Base-by-base conservation (phyloP, 805 yeast genomes). In the Spathaspora sp. region DNA sequence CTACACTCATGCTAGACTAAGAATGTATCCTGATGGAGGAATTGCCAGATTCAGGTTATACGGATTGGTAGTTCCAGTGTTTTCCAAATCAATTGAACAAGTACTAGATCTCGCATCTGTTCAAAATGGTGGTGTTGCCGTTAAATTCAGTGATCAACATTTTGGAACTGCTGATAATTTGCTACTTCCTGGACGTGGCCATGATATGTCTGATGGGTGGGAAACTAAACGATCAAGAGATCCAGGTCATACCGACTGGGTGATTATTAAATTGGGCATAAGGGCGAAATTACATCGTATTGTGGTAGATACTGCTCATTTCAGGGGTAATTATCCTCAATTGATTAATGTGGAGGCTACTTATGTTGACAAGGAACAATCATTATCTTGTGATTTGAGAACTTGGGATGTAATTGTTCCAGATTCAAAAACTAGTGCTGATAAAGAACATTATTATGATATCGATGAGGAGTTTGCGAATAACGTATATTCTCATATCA, bases 131-230 rank as follows among this genome's bases (percentile, higher is more conserved):
- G 98, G 96, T 56, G 92, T 90, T 35, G 93, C 93, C 23, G 82
- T 89, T 42, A 75, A 82, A 11, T 83, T 81, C 60, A 86, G 96
- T 1, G 97, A 94, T 72, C 96, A 93, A 73, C 98, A 92, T 71
- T 93, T 93, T 64, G 96, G 97, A 39, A 80, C 93, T 44, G 96
- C 92, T 39, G 96, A 89, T 67, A 93, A 93, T 72, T 74, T 93
- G 55, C 72, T 93, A 52, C 75, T 93, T 50, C 97, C 97, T 1
- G 98, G 98, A 14, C 82, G 97, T 54, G 99, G 99, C 49, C 81
- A 79, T 60, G 97, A 93, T 68, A 93, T 93, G 98, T 83, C 94
- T 48, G 98, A 94, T 64, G 99, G 99, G 12, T 93, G 99, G 99
- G 99, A 93, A 67, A 93, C 99, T 20, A 82, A 81, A 60, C 82